A percentile compares a stretch with the other conserved stretches of the same genome.
Conservation (phyloP, 305 asterid species). For the Fraxinus nigra region DNA sequence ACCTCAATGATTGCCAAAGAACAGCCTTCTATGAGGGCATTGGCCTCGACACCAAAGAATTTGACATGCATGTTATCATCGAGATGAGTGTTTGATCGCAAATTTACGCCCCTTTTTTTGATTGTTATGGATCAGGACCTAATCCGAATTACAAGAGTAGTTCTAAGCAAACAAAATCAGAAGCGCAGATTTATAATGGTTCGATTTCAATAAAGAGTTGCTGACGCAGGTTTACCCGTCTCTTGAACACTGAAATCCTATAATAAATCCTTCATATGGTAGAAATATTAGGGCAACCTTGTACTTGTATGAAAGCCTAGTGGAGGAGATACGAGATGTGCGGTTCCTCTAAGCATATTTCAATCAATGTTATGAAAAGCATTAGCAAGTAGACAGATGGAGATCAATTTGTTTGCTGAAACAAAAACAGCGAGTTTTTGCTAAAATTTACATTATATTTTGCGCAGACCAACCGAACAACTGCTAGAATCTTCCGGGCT, state of each 20-base stretch:
- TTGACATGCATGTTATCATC: conserved; percentile 94
- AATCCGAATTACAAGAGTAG: background rate
- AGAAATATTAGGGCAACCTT: background rate
- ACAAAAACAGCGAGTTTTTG: background rate
- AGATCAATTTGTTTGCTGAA: background rate
- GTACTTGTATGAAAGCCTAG: background rate
- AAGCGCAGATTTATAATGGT: background rate
- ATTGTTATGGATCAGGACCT: background rate
- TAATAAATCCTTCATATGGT: background rate
- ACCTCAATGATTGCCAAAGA: conserved; percentile 88
- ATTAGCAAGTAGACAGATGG: background rate
- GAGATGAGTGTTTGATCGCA: conserved; percentile 48
- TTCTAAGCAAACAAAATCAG: background rate
- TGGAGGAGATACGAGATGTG: background rate
- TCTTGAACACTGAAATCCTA: background rate
- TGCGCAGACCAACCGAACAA: conserved; percentile 85
- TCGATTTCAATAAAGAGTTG: background rate
- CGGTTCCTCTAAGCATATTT: background rate
- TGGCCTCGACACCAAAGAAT: conserved; percentile 83
- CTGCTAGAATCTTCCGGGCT: conserved; percentile 95
- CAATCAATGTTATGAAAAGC: background rate
- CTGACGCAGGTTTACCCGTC: background rate
- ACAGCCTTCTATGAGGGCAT: conserved; percentile 87
- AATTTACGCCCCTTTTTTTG: background rate
- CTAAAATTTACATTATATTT: background rate